phyloP scores from a whole-genome alignment of 2,329 filamentous ascomycete species.

The Pseudocercospora fuligena region DNA sequence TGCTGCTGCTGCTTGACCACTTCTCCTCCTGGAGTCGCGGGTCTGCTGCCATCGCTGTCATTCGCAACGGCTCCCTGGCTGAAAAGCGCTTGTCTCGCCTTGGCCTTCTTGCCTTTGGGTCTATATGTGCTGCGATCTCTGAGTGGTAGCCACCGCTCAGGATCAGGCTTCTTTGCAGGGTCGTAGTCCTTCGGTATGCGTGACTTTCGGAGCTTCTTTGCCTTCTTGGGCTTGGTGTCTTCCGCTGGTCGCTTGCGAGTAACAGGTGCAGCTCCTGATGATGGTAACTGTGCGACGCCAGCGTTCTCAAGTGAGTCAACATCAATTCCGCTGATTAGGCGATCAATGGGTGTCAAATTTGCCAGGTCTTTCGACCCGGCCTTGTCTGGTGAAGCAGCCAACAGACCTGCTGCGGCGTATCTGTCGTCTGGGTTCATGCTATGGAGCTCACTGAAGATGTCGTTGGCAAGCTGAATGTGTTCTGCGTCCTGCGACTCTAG shows the following conservation, averaged over 20 bases:
- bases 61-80: conserved; percentile 87
- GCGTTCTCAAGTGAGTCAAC: conserved; percentile 66
- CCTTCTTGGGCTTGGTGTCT: conserved; percentile 53
- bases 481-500: conserved; percentile 73
- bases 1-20: conserved; percentile 53
- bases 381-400: conserved; percentile 71
- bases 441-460: conserved; percentile 78
- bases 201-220: conserved; percentile 63
- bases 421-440: conserved; percentile 68
- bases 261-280: conserved; percentile 27
- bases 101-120: conserved; percentile 88
- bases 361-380: conserved; percentile 59
- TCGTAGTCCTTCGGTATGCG: conserved; percentile 76
- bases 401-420: conserved; percentile 77
- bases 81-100: conserved; percentile 67
- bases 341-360: conserved; percentile 65
- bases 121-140: conserved; percentile 86
- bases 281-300: conserved; percentile 60
- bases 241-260: conserved; percentile 58
- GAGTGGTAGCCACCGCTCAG: conserved; percentile 91
- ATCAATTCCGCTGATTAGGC: conserved; percentile 66
- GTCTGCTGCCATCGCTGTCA: conserved; percentile 42
- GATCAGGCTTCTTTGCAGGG: conserved; percentile 78
- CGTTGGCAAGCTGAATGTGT: conserved; percentile 71
- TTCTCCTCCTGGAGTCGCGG: conserved; percentile 42